Evolutionary conservation across 108 stramenopile species (phyloP).

Genomic region (Fragilaria radians): DNA sequence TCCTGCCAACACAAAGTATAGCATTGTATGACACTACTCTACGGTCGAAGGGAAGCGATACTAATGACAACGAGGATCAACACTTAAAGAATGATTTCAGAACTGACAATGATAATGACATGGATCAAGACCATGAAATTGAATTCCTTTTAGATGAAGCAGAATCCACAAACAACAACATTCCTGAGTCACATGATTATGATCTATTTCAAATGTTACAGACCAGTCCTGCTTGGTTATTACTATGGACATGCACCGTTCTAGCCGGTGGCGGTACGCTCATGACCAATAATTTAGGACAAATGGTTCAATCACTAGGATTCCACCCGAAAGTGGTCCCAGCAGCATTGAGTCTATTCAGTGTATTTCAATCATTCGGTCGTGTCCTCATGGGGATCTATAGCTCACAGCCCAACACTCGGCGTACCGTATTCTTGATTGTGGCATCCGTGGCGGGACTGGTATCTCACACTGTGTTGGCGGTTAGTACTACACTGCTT

Average conservation of each 20-base stretch:
- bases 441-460: constrained; percentile 54
- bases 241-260: constrained; percentile 70
- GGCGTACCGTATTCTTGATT: constrained; percentile 68
- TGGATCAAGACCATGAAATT: constrained; percentile 9
- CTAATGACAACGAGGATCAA: constrained; percentile 20
- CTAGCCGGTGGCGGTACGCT: constrained; percentile 75
- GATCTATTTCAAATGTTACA: constrained; percentile 67
- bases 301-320: constrained; percentile 77
- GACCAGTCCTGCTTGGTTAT: constrained; percentile 62
- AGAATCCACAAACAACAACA: background rate
- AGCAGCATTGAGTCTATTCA: constrained; percentile 69
- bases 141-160: background rate
- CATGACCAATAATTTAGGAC: constrained; percentile 78
- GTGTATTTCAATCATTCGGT: constrained; percentile 67
- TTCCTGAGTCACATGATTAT: constrained; percentile 17
- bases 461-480: constrained; percentile 52
- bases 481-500: constrained; percentile 39
- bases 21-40: background rate
- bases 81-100: background rate
- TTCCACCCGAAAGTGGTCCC: constrained; percentile 46
- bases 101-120: background rate
- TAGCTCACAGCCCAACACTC: constrained; percentile 58
- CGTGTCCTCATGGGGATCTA: constrained; percentile 62
- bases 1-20: constrained; percentile 12
- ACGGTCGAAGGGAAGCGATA: background rate